Conservation (phyloP, 108 stramenopile genomes). For the Cyclotella distinguenda region DNA sequence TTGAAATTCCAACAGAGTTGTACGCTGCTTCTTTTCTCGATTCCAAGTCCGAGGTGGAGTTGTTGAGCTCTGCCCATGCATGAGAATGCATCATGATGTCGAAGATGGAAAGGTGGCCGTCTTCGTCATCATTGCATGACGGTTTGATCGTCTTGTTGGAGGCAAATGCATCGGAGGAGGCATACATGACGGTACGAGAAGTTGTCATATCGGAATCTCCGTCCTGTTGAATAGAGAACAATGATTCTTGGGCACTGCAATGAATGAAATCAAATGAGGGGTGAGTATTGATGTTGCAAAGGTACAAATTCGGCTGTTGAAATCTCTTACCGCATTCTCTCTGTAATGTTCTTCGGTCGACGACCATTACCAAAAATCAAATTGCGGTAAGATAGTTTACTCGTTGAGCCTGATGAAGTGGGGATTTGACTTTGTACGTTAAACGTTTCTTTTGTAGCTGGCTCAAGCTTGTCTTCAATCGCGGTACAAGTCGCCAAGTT, state of each 20-base stretch:
- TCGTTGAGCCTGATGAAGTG: slow-evolving; percentile 15
- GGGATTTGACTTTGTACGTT: slow-evolving; percentile 47
- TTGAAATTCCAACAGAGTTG: slow-evolving; percentile 14
- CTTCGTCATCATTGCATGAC: slow-evolving; percentile 47
- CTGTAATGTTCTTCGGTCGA: slow-evolving; percentile 66
- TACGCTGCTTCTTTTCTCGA: slow-evolving; percentile 16
- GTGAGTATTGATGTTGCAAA: neutral
- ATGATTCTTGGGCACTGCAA: slow-evolving; percentile 70
- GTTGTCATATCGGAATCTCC: slow-evolving; percentile 55
- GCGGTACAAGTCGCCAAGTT: slow-evolving; percentile 70
- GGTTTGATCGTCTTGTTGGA: slow-evolving; percentile 53
- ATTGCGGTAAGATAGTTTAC: slow-evolving; percentile 78
- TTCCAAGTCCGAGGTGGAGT: slow-evolving; percentile 14
- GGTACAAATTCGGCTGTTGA: neutral
- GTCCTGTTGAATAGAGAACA: slow-evolving; percentile 55
- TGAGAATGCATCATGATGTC: slow-evolving; percentile 62
- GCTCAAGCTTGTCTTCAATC: slow-evolving; percentile 76
- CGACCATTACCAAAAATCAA: slow-evolving; percentile 80
- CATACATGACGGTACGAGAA: slow-evolving; percentile 70
- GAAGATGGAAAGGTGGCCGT: slow-evolving; percentile 55
- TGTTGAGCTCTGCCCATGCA: slow-evolving; percentile 63
- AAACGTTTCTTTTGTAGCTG: slow-evolving; percentile 44
- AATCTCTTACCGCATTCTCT: slow-evolving; percentile 42
- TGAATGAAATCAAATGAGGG: neutral
- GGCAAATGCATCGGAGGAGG: slow-evolving; percentile 73